These are phyloP conservation scores for Penicillium sumatraense DNA, from an alignment of 2,329 filamentous ascomycete genomes.

Conservation along the genomic window DNA sequence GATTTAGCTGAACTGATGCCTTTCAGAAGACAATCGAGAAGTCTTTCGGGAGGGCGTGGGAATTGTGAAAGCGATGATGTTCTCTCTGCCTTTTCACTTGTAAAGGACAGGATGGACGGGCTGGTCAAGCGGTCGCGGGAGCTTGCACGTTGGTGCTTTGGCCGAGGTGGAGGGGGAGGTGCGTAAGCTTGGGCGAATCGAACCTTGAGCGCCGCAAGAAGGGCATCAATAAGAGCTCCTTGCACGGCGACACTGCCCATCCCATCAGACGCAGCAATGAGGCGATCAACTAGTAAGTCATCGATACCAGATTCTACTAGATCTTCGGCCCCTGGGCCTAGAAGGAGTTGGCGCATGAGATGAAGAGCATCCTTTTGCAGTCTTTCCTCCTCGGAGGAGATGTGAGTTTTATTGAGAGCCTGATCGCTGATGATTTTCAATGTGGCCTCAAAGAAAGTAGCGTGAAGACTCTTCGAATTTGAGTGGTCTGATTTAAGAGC, in stretches of 20 bases:
- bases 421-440: slow-evolving; percentile 35
- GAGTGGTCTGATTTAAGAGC: slow-evolving; percentile 23
- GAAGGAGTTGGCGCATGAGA: slow-evolving; percentile 59
- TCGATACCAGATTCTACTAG: slow-evolving; percentile 64
- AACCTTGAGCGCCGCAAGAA: slow-evolving; percentile 74
- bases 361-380: slow-evolving; percentile 73
- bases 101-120: slow-evolving; percentile 50
- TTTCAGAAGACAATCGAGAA: slow-evolving; percentile 78
- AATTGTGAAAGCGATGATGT: slow-evolving; percentile 35
- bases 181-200: slow-evolving; percentile 45
- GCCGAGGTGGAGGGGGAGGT: slow-evolving; percentile 32
- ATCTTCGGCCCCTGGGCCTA: slow-evolving; percentile 44
- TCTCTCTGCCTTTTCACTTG: slow-evolving; percentile 50
- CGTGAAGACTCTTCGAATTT: slow-evolving; percentile 38
- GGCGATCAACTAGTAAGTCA: slow-evolving; percentile 68
- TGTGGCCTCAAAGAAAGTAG: slow-evolving; percentile 36
- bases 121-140: slow-evolving; percentile 48
- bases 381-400: slow-evolving; percentile 61
- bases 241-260: slow-evolving; percentile 71
- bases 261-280: slow-evolving; percentile 64
- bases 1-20: slow-evolving; percentile 78
- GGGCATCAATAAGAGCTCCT: slow-evolving; percentile 76
- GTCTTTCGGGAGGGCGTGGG: slow-evolving; percentile 62
- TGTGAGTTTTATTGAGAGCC: slow-evolving; percentile 26
- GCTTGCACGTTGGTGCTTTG: slow-evolving; percentile 41